Evolutionary conservation across 176 grass and related monocot species (phyloP).

Genomic region (Carex kokanica): DNA sequence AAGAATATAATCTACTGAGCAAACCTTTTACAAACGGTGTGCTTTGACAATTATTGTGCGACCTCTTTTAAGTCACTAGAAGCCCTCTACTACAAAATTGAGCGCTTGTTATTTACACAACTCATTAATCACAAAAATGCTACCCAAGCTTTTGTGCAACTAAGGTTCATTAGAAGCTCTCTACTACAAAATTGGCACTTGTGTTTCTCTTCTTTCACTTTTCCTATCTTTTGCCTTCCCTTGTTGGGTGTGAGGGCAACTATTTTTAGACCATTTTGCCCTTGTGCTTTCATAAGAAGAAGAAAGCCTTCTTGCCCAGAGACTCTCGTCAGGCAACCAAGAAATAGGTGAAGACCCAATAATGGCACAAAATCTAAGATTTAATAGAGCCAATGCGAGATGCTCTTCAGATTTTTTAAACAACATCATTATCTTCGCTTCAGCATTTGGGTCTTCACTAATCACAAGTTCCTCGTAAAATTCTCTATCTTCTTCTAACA

Average conservation of each 20-base stretch:
- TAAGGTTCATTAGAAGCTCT: no score
- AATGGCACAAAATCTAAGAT: constrained; percentile 67
- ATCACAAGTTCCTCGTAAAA: constrained; percentile 62
- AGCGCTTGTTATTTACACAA: neutral
- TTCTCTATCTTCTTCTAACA: constrained; percentile 44
- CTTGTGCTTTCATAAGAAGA: constrained; percentile 44
- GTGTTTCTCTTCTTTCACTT: neutral
- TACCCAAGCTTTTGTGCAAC: neutral
- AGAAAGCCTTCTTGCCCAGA: constrained; percentile 66
- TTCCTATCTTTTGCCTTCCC: neutral
- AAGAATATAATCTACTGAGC: neutral
- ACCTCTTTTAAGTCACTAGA: neutral
- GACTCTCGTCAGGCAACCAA: constrained; percentile 64
- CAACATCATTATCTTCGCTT: constrained; percentile 48
- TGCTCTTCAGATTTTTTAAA: constrained; percentile 47
- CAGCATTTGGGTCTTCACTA: constrained; percentile 62
- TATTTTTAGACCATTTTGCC: neutral
- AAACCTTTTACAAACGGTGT: neutral
- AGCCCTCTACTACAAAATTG: no score
- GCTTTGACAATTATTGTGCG: neutral
- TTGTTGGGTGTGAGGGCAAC: neutral
- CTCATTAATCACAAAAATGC: neutral
- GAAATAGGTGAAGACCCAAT: constrained; percentile 57
- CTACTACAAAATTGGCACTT: neutral
- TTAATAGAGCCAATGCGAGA: constrained; percentile 55